phyloP scores from a whole-genome alignment of 2,329 filamentous ascomycete species.

The Botryotinia convoluta region DNA sequence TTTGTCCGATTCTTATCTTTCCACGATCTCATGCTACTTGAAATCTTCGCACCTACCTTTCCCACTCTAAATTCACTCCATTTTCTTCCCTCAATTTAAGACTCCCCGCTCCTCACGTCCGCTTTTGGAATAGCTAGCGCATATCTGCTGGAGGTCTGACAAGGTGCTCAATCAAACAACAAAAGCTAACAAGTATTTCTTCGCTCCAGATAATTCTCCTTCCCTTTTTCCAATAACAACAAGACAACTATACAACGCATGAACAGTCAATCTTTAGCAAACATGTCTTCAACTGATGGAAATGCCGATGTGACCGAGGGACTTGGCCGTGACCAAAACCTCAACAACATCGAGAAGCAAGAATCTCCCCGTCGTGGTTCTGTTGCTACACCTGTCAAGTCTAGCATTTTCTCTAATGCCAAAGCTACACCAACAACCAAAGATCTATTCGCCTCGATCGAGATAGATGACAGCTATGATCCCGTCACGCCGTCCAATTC shows the following conservation, averaged over 20 bases:
- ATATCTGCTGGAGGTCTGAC: not conserved
- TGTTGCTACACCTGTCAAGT: conserved; percentile 1
- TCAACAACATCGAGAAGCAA: not conserved
- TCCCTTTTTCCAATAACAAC: not conserved
- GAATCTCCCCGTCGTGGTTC: not conserved
- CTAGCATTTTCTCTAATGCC: not conserved
- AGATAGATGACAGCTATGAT: not conserved
- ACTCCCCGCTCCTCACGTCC: not conserved
- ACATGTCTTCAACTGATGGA: not conserved
- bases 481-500: not conserved
- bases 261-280: not conserved
- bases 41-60: not conserved
- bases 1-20: not conserved
- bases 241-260: not conserved
- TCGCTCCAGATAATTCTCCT: not conserved
- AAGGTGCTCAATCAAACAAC: not conserved
- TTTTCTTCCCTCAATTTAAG: not conserved
- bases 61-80: not conserved
- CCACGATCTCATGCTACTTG: not conserved
- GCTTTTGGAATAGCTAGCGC: not conserved
- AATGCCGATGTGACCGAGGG: not conserved
- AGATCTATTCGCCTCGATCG: not conserved
- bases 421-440: not conserved
- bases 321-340: not conserved
- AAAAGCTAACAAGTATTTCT: not conserved